Evolutionary conservation across 2,329 filamentous ascomycete species (phyloP), one percentile per base, ranked within the genome.

Genomic region (Periconia sp.): DNA sequence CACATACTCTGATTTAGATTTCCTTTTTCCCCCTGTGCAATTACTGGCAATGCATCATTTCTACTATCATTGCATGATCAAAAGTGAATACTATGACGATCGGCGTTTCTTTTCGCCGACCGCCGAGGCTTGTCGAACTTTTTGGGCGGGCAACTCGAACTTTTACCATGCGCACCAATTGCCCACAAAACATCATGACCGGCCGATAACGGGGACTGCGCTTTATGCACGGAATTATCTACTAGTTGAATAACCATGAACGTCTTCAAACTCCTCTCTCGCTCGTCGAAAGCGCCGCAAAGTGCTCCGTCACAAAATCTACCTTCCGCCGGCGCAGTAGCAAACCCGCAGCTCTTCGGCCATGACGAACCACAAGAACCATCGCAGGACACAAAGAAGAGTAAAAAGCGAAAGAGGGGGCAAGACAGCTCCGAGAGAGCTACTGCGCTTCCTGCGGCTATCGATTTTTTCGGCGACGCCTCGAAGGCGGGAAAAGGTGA

Each of bases 231-330:
- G n/a, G n/a, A n/a, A n/a, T n/a, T n/a, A n/a, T n/a, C n/a, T n/a
- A n/a, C n/a, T n/a, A n/a, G n/a, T n/a, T n/a, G n/a, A n/a, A n/a
- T 30, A 1, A 56, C 35, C 42, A 88, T 88, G 86, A 86, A 91
- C 70, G 84, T 89, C 40, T 76, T 89, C 61, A 89, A 85, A 60
- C 73, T 91, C 22, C 74, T 91, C 46, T 88, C 87, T 24, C 80
- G 87, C 36, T 86, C 86, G 43, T 84, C 83, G 3, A 89, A 87
- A 58, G 72, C 76, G 11, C 62, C 73, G 43, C 75, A 71, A 36
- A 48, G 59, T 9, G 62, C 68, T 21, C 59, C 66, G 21, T 49
- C 70, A 15, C 58, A 72, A 3, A 79, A 76, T 41, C 73, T 87
- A 22, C 86, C 86, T 5, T 88, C 85, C 4, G 81, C 82, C 37